A percentile compares a stretch with the other conserved stretches of the same genome.
Evolutionary conservation across 306 rosid species (phyloP).

Genomic region (Phaseolus lunatus): DNA sequence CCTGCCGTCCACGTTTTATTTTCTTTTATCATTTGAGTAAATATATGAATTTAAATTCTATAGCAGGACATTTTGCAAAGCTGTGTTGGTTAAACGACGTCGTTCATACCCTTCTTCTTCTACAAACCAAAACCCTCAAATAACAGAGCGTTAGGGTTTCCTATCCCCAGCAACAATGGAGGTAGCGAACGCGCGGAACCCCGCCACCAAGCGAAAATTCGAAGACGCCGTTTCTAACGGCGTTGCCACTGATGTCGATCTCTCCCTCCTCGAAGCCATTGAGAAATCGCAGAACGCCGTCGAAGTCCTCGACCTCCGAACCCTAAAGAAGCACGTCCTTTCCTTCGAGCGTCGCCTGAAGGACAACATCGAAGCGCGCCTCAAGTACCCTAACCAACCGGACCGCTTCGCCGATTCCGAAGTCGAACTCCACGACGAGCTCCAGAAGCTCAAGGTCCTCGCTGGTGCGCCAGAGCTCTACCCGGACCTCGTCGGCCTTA

Average conservation of each 20-base stretch:
- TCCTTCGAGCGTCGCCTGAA: conserved; percentile 89
- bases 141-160: conserved; percentile 34
- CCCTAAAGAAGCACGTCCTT: conserved; percentile 80
- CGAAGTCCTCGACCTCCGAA: conserved; percentile 68
- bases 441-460: conserved; percentile 79
- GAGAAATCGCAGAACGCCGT: conserved; percentile 74
- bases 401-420: conserved; percentile 94
- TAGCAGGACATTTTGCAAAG: too few relatives aligned
- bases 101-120: not conserved
- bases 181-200: conserved; percentile 48
- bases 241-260: conserved; percentile 49
- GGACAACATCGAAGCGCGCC: conserved; percentile 91
- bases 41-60: too few relatives aligned
- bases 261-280: conserved; percentile 79
- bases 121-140: not conserved
- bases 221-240: conserved; percentile 57
- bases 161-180: conserved; percentile 57
- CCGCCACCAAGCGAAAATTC: conserved; percentile 69
- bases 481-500: conserved; percentile 80
- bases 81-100: not conserved
- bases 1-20: conserved; percentile 15
- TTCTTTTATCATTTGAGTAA: too few relatives aligned
- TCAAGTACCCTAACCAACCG: conserved; percentile 87
- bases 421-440: conserved; percentile 90
- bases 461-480: conserved; percentile 93